Base-by-base conservation (phyloP, 495 filamentous ascomycete species). In the Lichenothelia convexa region DNA sequence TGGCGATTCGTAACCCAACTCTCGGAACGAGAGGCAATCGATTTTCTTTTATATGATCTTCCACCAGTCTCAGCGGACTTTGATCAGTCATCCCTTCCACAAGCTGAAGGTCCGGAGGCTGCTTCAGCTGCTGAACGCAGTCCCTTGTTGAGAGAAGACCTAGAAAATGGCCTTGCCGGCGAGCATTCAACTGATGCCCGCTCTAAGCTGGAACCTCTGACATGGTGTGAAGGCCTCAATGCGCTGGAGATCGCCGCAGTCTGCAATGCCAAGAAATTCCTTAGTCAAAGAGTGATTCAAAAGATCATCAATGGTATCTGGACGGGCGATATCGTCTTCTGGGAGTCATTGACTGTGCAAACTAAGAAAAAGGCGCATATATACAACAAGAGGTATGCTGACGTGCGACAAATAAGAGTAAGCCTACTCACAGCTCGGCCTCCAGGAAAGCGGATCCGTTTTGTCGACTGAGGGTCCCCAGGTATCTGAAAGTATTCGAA, bases 201-300 rank as follows among this genome's bases (percentile, higher is more conserved):
- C 5, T 65, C 74, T 4, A 87, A 84, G 46, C 42, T 47, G 18
- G n/a, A n/a, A n/a, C n/a, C n/a, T n/a, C n/a, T n/a, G n/a, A n/a
- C n/a, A n/a, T n/a, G n/a, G n/a, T n/a, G n/a, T n/a, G 69, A 67
- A 30, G 73, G 83, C 27, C 59, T 93, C 32, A 93, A 86, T 55
- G 84, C 80, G 11, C 59, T 95, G 12, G 87, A 94, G 50, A 86
- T 95, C 47, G 87, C 85, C 24, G 74, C 78, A 24, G 73, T 93
- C 21, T 79, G 78, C n/a, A 71, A 78, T 43, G 83, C 85, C 18
- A 95, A 93, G 56, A 77, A 77, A 21, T 95, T 93, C 45, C 67
- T 93, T 11, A 81, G 80, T 51, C 85, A 93, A 52, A 63, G 64
- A 34, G 67, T 84, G 5, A 78, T 95, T 21, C 87, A 94, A 47